Base-by-base conservation (phyloP, 2,329 filamentous ascomycete species). In the Trematosphaeria pertusa region DNA sequence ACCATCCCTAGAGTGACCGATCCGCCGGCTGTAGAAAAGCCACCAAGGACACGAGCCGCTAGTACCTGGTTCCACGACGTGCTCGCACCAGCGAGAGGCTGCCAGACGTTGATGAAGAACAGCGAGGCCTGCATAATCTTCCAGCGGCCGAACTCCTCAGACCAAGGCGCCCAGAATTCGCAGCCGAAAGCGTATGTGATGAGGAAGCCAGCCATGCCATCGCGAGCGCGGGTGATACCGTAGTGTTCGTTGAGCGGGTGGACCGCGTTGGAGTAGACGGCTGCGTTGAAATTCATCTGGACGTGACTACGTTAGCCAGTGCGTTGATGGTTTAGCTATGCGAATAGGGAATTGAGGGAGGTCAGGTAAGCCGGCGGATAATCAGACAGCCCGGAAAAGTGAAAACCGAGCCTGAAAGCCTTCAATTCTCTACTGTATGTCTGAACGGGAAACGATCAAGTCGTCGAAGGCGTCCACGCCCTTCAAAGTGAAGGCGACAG, bases 151-250 rank as follows among this genome's bases (percentile, higher is more conserved):
- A 91, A 77, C 61, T 93, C 89, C 67, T 93, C 89, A 32, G 83
- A 87, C 87, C 88, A 79, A 61, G 5, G 89, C 0, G 89, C 89
- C 89, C 89, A 93, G 0, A 91, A 78, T 69, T 93, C 89, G 67
- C 89, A 93, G 20, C 89, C 89, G 64, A 93, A 91, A 34, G 88
- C 89, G 67, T 93, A 93, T 62, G 66, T 85, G 52, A 92, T 83
- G 11, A 49, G 37, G 38, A 49, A 49, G 3, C 31, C 46, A 2
- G 41, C 37, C 46, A 49, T 49, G 4, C 46, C 46, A 17, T 34
- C 26, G 9, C 46, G 40, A 5, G 40, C 46, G 11, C 20, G 17
- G 9, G 30, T 44, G 10, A 74, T 61, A 2, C 73, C 56, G 59
- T 87, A 92, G 48, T 89, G 77, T 18, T 85, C 74, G 0, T 81